A percentile compares a stretch with the other conserved stretches of the same genome.
Conservation (phyloP, 768 basidiomycete species). For the Cystofilobasidium ferigula region DNA sequence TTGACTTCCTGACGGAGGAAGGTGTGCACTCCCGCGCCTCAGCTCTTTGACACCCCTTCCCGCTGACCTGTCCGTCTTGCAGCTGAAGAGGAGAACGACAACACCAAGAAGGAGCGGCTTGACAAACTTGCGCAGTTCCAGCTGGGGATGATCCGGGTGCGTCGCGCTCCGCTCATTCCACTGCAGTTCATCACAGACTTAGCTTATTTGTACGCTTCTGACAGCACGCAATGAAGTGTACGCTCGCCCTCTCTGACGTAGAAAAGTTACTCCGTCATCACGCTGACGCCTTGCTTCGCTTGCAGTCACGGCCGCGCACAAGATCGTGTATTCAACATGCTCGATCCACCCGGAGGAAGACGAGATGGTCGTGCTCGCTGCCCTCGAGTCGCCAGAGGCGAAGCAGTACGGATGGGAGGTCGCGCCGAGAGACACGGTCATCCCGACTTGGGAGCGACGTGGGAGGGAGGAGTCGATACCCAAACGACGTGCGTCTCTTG, state of each 20-base stretch:
- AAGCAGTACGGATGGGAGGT: conserved; percentile 51
- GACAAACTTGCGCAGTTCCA: conserved; percentile 80
- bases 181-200: too few relatives aligned
- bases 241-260: conserved; percentile 29
- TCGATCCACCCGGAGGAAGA: conserved; percentile 84
- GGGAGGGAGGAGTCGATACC: conserved; percentile 60
- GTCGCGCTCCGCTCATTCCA: not conserved
- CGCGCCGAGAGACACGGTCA: conserved; percentile 54
- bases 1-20: conserved; percentile 69
- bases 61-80: not conserved
- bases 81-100: conserved; percentile 47
- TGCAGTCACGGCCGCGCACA: conserved; percentile 56
- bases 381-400: conserved; percentile 63
- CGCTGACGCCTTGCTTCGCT: not conserved
- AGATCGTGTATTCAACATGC: conserved; percentile 96
- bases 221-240: conserved; percentile 89
- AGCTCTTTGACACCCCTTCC: not conserved
- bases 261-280: not conserved
- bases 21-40: conserved; percentile 43
- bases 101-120: conserved; percentile 55
- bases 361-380: conserved; percentile 72
- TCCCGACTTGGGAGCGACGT: conserved; percentile 73
- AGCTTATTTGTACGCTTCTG: not conserved
- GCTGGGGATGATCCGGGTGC: conserved; percentile 58
- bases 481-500: conserved; percentile 42